Percentiles rank a stretch among this genome's conserved stretches.
Evolutionary conservation across 2,329 filamentous ascomycete genomes (phyloP).

Genomic region (Pestalotiopsis sp.): DNA sequence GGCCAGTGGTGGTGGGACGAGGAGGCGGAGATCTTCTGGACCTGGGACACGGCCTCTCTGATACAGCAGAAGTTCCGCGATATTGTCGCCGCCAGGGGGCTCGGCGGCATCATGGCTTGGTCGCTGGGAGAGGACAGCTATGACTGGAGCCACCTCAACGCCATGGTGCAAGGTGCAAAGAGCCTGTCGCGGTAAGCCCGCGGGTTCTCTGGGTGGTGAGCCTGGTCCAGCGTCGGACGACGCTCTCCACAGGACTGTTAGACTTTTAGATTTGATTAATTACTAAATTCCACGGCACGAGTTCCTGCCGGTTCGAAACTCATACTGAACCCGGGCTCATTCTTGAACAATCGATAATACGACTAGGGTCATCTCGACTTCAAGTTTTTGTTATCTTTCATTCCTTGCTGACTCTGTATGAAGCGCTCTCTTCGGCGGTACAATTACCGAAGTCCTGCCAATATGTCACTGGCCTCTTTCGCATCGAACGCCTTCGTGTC

Average conservation of each 20-base stretch:
- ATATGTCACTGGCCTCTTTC: slow-evolving; percentile 27
- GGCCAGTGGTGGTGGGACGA: slow-evolving; percentile 71
- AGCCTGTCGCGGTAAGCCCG: neutral
- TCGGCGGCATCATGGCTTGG: slow-evolving; percentile 77
- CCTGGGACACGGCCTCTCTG: slow-evolving; percentile 65
- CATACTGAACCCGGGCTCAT: neutral
- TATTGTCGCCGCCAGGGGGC: slow-evolving; percentile 53
- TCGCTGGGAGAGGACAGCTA: slow-evolving; percentile 66
- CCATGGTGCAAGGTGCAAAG: neutral
- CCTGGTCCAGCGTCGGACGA: neutral
- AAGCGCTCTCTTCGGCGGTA: neutral
- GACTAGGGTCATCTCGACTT: no score
- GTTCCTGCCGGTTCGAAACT: neutral
- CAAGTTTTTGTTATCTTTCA: no score
- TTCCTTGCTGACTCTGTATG: no score
- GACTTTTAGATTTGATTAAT: neutral
- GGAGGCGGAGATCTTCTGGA: slow-evolving; percentile 65
- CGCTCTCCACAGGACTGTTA: neutral
- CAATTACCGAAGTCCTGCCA: slow-evolving; percentile 6
- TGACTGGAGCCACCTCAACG: slow-evolving; percentile 39
- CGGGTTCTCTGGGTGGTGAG: neutral
- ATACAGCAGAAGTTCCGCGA: slow-evolving; percentile 62
- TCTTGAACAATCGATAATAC: neutral
- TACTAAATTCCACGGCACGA: no score
- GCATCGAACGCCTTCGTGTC: slow-evolving; percentile 24